These are phyloP conservation scores for Penicillium bovifimosum DNA, from an alignment of 495 filamentous ascomycete species.

Conservation along the genomic window DNA sequence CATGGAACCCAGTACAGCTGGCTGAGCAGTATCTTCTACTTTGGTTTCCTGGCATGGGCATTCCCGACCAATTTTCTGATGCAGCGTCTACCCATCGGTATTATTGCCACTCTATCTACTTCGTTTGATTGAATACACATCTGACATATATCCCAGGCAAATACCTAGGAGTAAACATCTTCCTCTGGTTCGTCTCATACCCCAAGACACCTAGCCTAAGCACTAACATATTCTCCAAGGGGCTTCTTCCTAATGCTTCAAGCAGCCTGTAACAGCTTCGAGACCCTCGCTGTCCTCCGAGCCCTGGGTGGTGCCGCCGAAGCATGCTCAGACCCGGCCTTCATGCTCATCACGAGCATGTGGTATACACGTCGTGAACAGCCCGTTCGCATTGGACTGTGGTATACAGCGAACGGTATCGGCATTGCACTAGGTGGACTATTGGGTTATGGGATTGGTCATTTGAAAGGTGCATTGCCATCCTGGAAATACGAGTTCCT, in stretches of 20 bases:
- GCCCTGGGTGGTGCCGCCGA: constrained; percentile 50
- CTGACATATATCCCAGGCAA: constrained; percentile 32
- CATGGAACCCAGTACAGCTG: constrained; percentile 47
- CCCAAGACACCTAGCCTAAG: neutral
- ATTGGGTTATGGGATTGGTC: constrained; percentile 54
- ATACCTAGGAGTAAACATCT: constrained; percentile 55
- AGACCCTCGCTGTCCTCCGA: constrained; percentile 47
- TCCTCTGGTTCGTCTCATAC: constrained; percentile 42
- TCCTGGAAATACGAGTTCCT: constrained; percentile 56
- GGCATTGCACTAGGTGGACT: constrained; percentile 56
- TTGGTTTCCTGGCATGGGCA: constrained; percentile 46
- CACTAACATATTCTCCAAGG: constrained; percentile 20
- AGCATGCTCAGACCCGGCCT: constrained; percentile 42
- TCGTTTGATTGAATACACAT: neutral
- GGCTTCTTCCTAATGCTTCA: constrained; percentile 53
- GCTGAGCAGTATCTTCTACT: constrained; percentile 46
- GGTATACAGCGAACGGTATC: constrained; percentile 56
- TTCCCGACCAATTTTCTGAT: constrained; percentile 51
- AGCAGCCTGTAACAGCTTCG: constrained; percentile 50
- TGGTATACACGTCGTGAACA: constrained; percentile 53
- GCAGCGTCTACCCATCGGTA: constrained; percentile 53
- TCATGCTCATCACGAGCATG: constrained; percentile 40
- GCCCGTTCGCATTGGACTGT: constrained; percentile 53
- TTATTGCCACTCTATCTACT: neutral
- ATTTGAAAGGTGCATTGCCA: constrained; percentile 46